Base-by-base conservation (phyloP, 345 rosid genomes). In the Salix brachista region DNA sequence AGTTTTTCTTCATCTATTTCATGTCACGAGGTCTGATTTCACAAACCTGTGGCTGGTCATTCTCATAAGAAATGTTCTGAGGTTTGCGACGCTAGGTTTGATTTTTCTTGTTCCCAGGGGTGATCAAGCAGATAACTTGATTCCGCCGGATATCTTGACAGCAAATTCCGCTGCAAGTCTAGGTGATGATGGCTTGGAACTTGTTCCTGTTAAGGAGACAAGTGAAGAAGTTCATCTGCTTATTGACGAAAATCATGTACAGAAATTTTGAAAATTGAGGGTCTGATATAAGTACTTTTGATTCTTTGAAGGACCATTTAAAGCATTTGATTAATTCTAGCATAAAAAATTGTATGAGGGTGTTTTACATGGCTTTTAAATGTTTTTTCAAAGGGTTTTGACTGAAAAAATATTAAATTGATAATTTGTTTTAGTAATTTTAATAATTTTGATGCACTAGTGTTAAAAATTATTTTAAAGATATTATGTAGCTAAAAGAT, bases 21-120 rank as follows among this genome's bases (percentile, higher is more conserved):
- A 85, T 52, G 94, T 92, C 71, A 91, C 91, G 0, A 85, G 97
- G 65, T 86, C 85, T 13, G 86, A 90, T 44, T 92, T 91, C 74
- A 73, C 78, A 54, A 90, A 89, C 80, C 79, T 92, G 8, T 92
- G 94, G 97, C 52, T 90, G 69, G 93, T 83, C 65, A 72, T 89
- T 78, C 81, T 90, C 54, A 60, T 92, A 6, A 85, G 94, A 85
- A 92, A 92, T 77, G 1, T 79, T 11, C 42, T 90, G 82, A 85
- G 97, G 78, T 46, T 91, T 12, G 85, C 72, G 14, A 91, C 97
- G 4, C 32, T 91, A 71, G 89, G 91, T 37, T 85, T 92, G 60
- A 83, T 91, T 62, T 90, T 91, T 80, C 96, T 92, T 3, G 75
- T 92, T 46, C 97, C 94, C 0, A 80, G 84, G 41, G 83, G 80